Evolutionary conservation across 371 early-diverging fungal genomes (phyloP), one percentile per base, ranked within the genome.

Genomic region (Lichtheimia hyalospora): DNA sequence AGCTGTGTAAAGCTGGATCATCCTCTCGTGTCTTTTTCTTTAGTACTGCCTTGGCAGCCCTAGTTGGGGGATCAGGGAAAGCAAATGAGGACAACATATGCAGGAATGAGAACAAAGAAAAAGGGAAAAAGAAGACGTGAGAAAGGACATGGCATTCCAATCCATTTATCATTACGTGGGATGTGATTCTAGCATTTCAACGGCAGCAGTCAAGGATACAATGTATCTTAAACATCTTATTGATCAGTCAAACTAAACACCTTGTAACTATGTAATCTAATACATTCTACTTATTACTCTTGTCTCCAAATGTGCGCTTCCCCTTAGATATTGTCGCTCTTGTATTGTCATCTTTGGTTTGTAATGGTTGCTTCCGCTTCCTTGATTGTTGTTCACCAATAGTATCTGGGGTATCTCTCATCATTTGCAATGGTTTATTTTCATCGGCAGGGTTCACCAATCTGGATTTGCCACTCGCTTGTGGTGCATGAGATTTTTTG

Each of bases 81-180:
- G 55, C 42, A 41, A 62, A 62, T 13, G 62, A 46, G 14, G 62
- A 62, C 5, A 62, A 34, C 62, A 62, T 62, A 34, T 10, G 44
- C 10, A 51, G 23, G 27, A 25, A 49, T 10, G 27, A 28, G 25
- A 27, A 25, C 24, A 54, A 40, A 40, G 23, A 55, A 43, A 24
- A 44, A 27, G 21, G 27, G 49, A 24, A 52, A 46, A 43, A 60
- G 43, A 52, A 41, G 43, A 27, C 15, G 3, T 34, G 39, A 21
- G 15, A 48, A 16, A 48, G 21, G 40, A 39, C 23, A 49, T 39
- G 34, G 21, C 58, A 24, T 50, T 50, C 40, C 48, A 27, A 28
- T 20, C 23, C 25, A 25, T 27, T 54, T 54, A 34, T 34, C 34
- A 10, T 34, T 34, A 34, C 10, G 34, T 34, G 34, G 39, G 46